Conservation (phyloP, 805 yeast genomes). For the Zygoascus tannicola region DNA sequence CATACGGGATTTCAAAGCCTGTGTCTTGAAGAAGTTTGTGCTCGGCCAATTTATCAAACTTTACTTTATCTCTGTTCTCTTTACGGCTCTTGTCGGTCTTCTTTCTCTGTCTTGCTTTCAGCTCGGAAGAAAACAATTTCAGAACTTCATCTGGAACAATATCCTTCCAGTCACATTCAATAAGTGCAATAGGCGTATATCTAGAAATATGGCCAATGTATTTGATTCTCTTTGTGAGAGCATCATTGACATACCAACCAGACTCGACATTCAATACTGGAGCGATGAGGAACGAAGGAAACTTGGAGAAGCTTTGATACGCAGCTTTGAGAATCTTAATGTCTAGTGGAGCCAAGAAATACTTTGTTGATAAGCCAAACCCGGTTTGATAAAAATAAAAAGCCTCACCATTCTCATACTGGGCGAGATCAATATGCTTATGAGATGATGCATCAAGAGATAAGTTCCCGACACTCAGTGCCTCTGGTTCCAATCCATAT, state of each 20-base stretch:
- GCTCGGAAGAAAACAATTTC: conserved; percentile 19
- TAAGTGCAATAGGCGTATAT: conserved; percentile 74
- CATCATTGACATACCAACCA: conserved; percentile 55
- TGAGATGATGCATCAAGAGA: too few relatives aligned
- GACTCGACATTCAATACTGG: conserved; percentile 61
- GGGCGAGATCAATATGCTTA: background rate
- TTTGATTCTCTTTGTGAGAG: conserved; percentile 53
- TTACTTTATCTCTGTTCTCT: conserved; percentile 18
- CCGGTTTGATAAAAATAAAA: conserved; percentile 74
- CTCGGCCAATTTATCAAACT: conserved; percentile 29
- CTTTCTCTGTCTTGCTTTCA: conserved; percentile 18
- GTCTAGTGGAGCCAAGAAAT: conserved; percentile 70
- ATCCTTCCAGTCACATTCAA: conserved; percentile 78
- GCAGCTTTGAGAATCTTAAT: conserved; percentile 57
- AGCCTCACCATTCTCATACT: conserved; percentile 34
- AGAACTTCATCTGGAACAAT: conserved; percentile 23
- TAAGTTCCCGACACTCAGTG: background rate
- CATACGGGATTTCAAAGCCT: conserved; percentile 1
- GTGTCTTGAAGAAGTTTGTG: conserved; percentile 21
- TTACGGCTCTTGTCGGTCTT: conserved; percentile 17
- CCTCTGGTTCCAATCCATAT: background rate
- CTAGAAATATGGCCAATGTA: conserved; percentile 73
- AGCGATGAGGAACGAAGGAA: conserved; percentile 58
- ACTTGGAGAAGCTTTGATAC: conserved; percentile 50
- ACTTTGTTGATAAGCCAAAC: conserved; percentile 56